Percentiles rank a stretch among this genome's conserved stretches.
phyloP scores from a whole-genome alignment of 148 eudicot genomes.

The Talinum fruticosum region DNA sequence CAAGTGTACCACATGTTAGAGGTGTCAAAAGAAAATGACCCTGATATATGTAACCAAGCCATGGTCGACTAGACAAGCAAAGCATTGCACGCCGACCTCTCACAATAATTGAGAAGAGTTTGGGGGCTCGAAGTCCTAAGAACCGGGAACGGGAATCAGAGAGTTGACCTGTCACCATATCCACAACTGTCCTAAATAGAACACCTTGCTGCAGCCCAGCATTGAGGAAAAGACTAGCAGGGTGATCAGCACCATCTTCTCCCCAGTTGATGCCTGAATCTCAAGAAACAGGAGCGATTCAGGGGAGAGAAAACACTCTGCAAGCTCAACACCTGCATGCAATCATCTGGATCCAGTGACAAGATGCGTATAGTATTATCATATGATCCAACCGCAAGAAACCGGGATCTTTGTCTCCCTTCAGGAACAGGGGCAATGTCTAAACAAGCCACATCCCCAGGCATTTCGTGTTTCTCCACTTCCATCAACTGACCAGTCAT shows the following conservation, averaged over 20 bases:
- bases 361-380: conserved; percentile 93
- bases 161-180: conserved; percentile 95
- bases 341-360: conserved; percentile 91
- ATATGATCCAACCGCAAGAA: conserved; percentile 94
- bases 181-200: conserved; percentile 91
- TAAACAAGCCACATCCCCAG: conserved; percentile 97
- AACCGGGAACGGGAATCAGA: conserved; percentile 97
- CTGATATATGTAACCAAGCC: conserved; percentile 98
- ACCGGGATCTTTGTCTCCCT: conserved; percentile 91
- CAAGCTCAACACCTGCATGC: conserved; percentile 88
- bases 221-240: conserved; percentile 92
- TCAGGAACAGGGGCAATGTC: conserved; percentile 99
- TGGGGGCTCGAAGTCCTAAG: conserved; percentile 85
- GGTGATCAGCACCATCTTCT: conserved; percentile 99
- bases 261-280: conserved; percentile 96
- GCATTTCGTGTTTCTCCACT: conserved; percentile 93
- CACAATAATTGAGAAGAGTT: conserved; percentile 71
- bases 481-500: conserved; percentile 92
- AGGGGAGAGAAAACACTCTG: conserved; percentile 98
- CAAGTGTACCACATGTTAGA: conserved; percentile 85
- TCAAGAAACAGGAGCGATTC: conserved; percentile 94
- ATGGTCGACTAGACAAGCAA: conserved; percentile 94
- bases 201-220: conserved; percentile 96
- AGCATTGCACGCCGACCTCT: conserved; percentile 95
- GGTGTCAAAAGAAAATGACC: conserved; percentile 96